Base-by-base conservation (phyloP, 352 stramenopile species). In the Phytophthora meadii region DNA sequence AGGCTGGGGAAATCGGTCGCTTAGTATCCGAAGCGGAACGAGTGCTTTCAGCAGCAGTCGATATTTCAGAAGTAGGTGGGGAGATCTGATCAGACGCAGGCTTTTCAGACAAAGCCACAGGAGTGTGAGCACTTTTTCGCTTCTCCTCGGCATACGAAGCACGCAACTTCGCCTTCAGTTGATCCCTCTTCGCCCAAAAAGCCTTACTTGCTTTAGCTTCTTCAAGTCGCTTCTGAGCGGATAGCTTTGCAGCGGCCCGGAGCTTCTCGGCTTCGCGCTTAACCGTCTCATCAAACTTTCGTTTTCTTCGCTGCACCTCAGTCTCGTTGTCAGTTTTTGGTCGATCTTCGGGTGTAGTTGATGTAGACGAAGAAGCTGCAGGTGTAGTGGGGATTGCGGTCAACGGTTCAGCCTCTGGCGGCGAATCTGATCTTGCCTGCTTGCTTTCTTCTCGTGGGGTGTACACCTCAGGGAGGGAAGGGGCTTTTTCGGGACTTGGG, bases 141-240 rank as follows among this genome's bases (percentile, higher is more conserved):
- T 68, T 68, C 4, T 65, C 54, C 24, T 46, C 57, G 25, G 53
- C 48, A 24, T 54, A 68, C 1, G 61, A 71, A 50, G 60, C 42
- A 44, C 71, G 66, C 27, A 79, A 17, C 25, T 79, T 81, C 9
- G 59, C 50, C 46, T 86, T 89, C 12, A 74, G 32, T 19, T 87
- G 65, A 25, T 90, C 79, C 15, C 80, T 65, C 62, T 89, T 88
- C 14, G 77, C 68, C 80, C 81, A 90, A 46, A 89, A 88, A 1
- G 74, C 58, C 30, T 76, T 84, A 24, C 65, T 90, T n/a, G 79
- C 76, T 61, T 88, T 92, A 4, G 85, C 82, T 68, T 91, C 77
- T 68, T 94, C 85, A 36, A 93, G 77, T 2, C 85, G 72, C 55
- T 93, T 92, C 44, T 89, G 81, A 1, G 85, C 87, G 2, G 84